Conservation (phyloP, 305 asterid genomes). For the Fraxinus floribunda region DNA sequence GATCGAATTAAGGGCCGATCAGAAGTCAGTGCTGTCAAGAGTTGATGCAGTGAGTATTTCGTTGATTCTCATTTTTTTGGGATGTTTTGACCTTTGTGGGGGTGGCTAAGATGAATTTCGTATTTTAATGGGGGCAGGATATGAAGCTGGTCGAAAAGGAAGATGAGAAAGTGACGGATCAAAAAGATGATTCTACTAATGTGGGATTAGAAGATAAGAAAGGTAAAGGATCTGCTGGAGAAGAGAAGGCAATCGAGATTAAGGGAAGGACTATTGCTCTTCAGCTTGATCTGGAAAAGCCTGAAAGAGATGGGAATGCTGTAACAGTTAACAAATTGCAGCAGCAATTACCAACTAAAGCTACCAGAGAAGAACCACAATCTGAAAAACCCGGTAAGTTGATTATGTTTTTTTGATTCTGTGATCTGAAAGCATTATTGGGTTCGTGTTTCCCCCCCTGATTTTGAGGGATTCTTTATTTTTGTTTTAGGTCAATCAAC, state of each 20-base stretch:
- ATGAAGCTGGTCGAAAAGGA: constrained; percentile 36
- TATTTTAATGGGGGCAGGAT: constrained; percentile 36
- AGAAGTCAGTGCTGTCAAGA: constrained; percentile 43
- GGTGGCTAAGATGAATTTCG: not conserved
- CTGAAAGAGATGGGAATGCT: constrained; percentile 51
- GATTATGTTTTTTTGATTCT: not conserved
- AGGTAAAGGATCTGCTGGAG: constrained; percentile 37
- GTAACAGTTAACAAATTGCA: constrained; percentile 37
- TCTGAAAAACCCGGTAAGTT: constrained; percentile 37
- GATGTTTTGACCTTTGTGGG: constrained; percentile 1
- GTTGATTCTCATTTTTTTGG: not conserved
- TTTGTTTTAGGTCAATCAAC: constrained; percentile 4
- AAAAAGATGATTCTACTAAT: constrained; percentile 28
- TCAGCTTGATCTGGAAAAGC: constrained; percentile 66
- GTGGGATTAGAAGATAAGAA: constrained; percentile 46
- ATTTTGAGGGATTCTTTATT: not conserved
- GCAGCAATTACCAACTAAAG: constrained; percentile 28
- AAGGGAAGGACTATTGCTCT: constrained; percentile 51
- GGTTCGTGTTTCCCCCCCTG: not conserved
- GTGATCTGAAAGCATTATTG: not conserved
- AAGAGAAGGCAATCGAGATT: constrained; percentile 35
- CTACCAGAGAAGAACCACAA: constrained; percentile 35
- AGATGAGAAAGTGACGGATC: constrained; percentile 37
- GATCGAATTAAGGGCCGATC: constrained; percentile 38
- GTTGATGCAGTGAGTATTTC: constrained; percentile 38